phyloP scores from a whole-genome alignment of 495 filamentous ascomycete genomes.

The Aspergillus conjunctus region DNA sequence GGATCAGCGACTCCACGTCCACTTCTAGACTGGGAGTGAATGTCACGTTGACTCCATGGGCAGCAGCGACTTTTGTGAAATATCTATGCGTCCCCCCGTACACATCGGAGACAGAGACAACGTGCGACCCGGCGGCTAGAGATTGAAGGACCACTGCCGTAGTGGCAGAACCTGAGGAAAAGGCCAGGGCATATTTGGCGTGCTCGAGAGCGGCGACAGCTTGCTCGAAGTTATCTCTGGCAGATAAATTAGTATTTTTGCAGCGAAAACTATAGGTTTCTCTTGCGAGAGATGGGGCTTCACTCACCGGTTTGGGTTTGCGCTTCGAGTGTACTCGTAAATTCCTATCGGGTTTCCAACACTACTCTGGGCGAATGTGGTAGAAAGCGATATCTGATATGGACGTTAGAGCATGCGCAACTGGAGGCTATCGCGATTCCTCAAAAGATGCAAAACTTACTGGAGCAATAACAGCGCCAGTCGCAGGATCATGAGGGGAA shows the following conservation, averaged over 20 bases:
- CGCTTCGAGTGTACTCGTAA: slow-evolving; percentile 89
- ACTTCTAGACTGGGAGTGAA: slow-evolving; percentile 91
- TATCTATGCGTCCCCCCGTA: slow-evolving; percentile 98
- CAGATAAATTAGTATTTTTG: slow-evolving; percentile 18
- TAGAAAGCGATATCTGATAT: slow-evolving; percentile 83
- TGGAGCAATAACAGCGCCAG: slow-evolving; percentile 92
- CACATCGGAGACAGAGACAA: slow-evolving; percentile 94
- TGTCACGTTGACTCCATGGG: slow-evolving; percentile 91
- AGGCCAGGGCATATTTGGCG: slow-evolving; percentile 90
- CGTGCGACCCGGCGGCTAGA: slow-evolving; percentile 87
- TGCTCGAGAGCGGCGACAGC: slow-evolving; percentile 91
- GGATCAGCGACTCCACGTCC: slow-evolving; percentile 80
- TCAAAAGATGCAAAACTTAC: slow-evolving; percentile 40
- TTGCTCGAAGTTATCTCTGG: slow-evolving; percentile 82
- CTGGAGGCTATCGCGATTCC: background rate
- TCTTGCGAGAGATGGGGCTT: background rate
- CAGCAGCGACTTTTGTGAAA: slow-evolving; percentile 95
- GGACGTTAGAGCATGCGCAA: slow-evolving; percentile 22
- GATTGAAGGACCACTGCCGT: slow-evolving; percentile 93
- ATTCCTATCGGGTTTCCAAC: slow-evolving; percentile 82
- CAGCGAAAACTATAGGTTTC: background rate
- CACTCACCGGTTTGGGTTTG: slow-evolving; percentile 82
- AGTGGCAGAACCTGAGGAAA: slow-evolving; percentile 90
- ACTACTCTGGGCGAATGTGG: slow-evolving; percentile 84
- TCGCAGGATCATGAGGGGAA: slow-evolving; percentile 81